Evolutionary conservation across 2,329 filamentous ascomycete species (phyloP), one percentile per base, ranked within the genome.

Genomic region (Grosmannia serpens): DNA sequence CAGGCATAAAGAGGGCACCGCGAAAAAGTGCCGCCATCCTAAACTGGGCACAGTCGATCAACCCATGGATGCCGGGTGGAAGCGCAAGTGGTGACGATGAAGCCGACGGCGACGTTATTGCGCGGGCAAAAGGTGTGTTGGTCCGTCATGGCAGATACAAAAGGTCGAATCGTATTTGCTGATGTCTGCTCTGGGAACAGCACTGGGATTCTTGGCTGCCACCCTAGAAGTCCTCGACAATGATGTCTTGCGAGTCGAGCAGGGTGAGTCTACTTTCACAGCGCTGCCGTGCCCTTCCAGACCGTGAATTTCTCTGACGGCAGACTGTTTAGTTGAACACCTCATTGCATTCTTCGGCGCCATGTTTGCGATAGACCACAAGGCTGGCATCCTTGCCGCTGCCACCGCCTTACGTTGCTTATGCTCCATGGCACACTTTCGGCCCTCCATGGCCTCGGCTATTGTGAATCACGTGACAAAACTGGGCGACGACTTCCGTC

Each of bases 331-430:
- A 67, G 67, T 70, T 35, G 63, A 67, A 20, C 65, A 64, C 3
- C 65, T 71, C 10, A 62, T 81, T 29, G 70, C 71, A 41, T 84
- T 83, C 69, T 84, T 84, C 59, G 76, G 77, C 17, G 76, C 78
- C 59, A 80, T 83, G 73, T 83, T 83, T 62, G 77, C 77, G 2
- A 76, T 79, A 57, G 80, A 83, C 62, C 79, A 82, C 68, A 80
- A 80, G 65, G 80, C 79, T n/a, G 81, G 81, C 47, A 76, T 83
- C 58, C 69, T 79, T 50, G 74, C 80, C 1, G 79, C 80, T 2
- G 72, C 79, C 4, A 77, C 74, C 51, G 80, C 80, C 1, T 67
- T 83, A n/a, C 71, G 72, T 1, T 72, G 74, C 31, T 75, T 83
- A 53, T 71, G 71, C 49, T 64, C 65, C 53, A 81, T 81, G 75